Evolutionary conservation across 2,329 filamentous ascomycete genomes (phyloP), one percentile per base, ranked within the genome.

Genomic region (Chaetothyriales sp.): DNA sequence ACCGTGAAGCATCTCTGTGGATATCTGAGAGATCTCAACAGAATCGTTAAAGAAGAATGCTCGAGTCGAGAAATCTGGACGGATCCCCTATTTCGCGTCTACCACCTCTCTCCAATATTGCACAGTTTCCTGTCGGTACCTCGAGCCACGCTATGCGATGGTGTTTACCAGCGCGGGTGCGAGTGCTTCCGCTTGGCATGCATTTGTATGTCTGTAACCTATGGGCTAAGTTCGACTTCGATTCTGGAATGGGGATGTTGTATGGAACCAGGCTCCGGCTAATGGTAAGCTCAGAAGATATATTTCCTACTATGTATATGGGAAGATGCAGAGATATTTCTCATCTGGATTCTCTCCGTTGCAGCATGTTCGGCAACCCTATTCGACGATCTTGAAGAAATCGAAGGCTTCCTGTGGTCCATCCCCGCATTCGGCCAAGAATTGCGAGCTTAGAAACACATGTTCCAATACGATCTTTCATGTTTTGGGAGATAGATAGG

Each of bases 121-220:
- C 22, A 25, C 22, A 6, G 22, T 6, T 25, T 25, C 22, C 22
- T 25, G 22, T 25, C 6, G 6, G 22, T 6, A 25, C 22, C 22
- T 25, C 22, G 22, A 25, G 22, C 22, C 6, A 25, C 22, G 22
- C 19, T 4, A 8, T 51, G 10, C 33, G 47, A 20, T 2, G 29
- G 9, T 33, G 29, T 33, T 33, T 9, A 33, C 9, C 22, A 25
- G 22, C 6, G 22, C 9, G 4, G 7, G 9, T 9, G 7, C 4
- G 8, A 33, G 29, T 33, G 29, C 10, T 2, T 33, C 29, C 29
- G 7, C 28, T 49, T 9, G 40, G 43, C 5, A 48, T 18, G 3
- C 20, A 48, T 33, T 33, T 48, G 50, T 52, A 52, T 43, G 28
- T 52, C 22, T 48, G 46, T 22, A 46, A 49, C 15, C 25, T 52